Conservation (phyloP, 1,284 basidiomycete species). For the Sanghuangporus baumii region DNA sequence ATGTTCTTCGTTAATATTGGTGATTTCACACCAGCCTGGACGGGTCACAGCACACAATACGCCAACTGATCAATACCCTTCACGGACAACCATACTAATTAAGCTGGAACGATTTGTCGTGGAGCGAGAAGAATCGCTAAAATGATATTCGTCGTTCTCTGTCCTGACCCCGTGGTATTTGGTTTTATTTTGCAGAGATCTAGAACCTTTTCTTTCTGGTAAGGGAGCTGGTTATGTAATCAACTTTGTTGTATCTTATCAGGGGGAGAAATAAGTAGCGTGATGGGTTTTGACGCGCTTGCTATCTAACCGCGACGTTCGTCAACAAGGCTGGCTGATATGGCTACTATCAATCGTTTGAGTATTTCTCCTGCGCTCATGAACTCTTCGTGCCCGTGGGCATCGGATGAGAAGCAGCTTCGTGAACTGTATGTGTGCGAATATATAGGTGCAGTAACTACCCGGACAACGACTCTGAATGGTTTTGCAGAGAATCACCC, state of each 20-base stretch:
- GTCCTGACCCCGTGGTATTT: not conserved
- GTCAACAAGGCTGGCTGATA: constrained; percentile 21
- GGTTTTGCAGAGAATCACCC: constrained; percentile 58
- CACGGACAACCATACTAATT: constrained; percentile 88
- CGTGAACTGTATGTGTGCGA: constrained; percentile 55
- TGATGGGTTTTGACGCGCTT: not conserved
- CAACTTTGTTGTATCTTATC: not conserved
- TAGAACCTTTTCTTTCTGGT: not conserved
- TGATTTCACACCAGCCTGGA: constrained; percentile 62
- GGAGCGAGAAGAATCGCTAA: constrained; percentile 81
- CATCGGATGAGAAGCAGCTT: constrained; percentile 59
- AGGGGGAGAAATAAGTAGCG: not conserved
- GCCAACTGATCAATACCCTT: constrained; percentile 74
- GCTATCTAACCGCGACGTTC: not conserved
- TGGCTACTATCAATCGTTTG: constrained; percentile 48
- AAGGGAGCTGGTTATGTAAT: constrained; percentile 1
- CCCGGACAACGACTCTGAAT: constrained; percentile 61
- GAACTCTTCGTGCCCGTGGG: constrained; percentile 77
- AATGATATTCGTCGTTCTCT: constrained; percentile 28
- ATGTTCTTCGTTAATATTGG: constrained; percentile 8
- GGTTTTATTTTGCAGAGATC: not conserved
- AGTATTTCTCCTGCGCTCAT: constrained; percentile 54
- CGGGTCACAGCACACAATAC: constrained; percentile 96
- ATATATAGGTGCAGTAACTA: constrained; percentile 71
- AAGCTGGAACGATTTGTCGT: constrained; percentile 89